Conservation (phyloP, 164 flowering plant genomes). For the Tetracentron sinense region DNA sequence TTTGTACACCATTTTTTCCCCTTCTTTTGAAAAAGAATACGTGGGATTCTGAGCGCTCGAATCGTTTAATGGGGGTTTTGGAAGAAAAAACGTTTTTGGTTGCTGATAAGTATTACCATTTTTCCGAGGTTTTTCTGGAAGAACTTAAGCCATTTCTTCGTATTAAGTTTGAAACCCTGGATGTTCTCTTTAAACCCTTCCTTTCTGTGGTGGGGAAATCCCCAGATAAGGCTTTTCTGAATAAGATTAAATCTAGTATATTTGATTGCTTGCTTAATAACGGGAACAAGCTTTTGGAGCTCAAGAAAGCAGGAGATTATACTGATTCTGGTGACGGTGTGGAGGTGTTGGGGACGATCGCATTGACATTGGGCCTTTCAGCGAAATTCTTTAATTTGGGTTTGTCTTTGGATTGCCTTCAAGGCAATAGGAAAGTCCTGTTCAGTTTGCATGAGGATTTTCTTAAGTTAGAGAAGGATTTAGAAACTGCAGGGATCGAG, state of each 20-base stretch:
- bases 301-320: constrained; percentile 28
- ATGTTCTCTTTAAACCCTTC: constrained; percentile 46
- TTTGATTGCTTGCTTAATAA: constrained; percentile 43
- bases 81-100: constrained; percentile 41
- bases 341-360: constrained; percentile 40
- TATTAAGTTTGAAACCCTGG: constrained; percentile 25
- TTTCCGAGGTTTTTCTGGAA: constrained; percentile 59
- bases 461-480: constrained; percentile 68
- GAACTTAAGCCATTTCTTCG: constrained; percentile 66
- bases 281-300: constrained; percentile 47
- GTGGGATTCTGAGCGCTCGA: constrained; percentile 54
- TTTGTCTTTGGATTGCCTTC: constrained; percentile 49
- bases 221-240: constrained; percentile 52
- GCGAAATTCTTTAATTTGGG: constrained; percentile 52
- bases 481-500: constrained; percentile 40
- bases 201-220: constrained; percentile 33
- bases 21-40: constrained; percentile 35
- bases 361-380: constrained; percentile 38
- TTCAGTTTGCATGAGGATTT: constrained; percentile 62
- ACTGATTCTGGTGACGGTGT: constrained; percentile 22
- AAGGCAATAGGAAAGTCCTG: constrained; percentile 69
- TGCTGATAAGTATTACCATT: constrained; percentile 57
- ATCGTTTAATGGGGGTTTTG: constrained; percentile 34
- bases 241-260: constrained; percentile 46
- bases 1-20: constrained; percentile 48